Evolutionary conservation across 192 early-diverging fungal species (phyloP).

Genomic region (Phycomyces blakesleeanus): DNA sequence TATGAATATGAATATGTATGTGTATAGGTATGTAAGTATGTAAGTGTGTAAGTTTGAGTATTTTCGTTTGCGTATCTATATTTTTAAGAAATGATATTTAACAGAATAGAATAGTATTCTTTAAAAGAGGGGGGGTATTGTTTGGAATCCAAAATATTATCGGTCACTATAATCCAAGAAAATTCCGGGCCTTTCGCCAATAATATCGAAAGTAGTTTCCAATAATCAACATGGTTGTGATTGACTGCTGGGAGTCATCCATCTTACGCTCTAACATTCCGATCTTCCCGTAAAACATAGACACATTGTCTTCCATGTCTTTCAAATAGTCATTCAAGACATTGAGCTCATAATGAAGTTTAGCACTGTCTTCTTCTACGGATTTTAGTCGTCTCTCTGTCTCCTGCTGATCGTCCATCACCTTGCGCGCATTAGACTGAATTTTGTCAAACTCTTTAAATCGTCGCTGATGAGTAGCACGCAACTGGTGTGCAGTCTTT

Average conservation of each 20-base stretch:
- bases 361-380: conserved; percentile 32
- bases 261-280: conserved; percentile 34
- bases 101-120: no score
- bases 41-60: no score
- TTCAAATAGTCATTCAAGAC: conserved; percentile 41
- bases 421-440: neutral
- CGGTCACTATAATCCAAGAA: neutral
- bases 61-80: no score
- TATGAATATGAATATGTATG: no score
- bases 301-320: conserved; percentile 42
- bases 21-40: no score
- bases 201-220: conserved; percentile 42
- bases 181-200: conserved; percentile 21
- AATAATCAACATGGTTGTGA: conserved; percentile 33
- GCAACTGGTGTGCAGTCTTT: neutral
- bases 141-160: no score
- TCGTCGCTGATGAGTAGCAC: neutral
- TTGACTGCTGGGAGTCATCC: conserved; percentile 34
- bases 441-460: conserved; percentile 11
- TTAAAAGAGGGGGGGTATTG: no score
- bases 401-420: conserved; percentile 25
- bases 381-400: conserved; percentile 22
- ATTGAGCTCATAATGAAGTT: conserved; percentile 39
- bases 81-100: no score
- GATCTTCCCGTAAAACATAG: conserved; percentile 38